Base-by-base conservation (phyloP, 495 filamentous ascomycete genomes). In the Apiosordaria backusii region DNA sequence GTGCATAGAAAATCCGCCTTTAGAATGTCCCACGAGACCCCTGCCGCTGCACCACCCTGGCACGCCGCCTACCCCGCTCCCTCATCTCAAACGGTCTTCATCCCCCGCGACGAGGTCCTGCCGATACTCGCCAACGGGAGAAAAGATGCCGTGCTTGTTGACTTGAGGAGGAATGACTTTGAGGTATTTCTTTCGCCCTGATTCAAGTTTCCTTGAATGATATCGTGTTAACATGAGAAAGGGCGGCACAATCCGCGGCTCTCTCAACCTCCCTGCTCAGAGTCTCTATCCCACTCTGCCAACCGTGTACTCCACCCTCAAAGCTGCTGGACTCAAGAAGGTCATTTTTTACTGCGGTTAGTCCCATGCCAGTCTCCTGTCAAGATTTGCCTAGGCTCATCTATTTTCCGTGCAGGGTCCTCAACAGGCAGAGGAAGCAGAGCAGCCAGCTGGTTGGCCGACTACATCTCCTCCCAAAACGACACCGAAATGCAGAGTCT, bases 201-300 rank as follows among this genome's bases (percentile, higher is more conserved):
- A n/a, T n/a, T n/a, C n/a, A n/a, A n/a, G n/a, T n/a, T n/a, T n/a
- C n/a, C n/a, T n/a, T n/a, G 22, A 57, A 57, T 23, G n/a, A 24
- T 9, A n/a, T 55, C 45, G 16, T 25, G 22, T 58, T 35, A 15
- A 24, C 35, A 35, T 62, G 24, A 29, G 10, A 25, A 50, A 25
- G 57, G 90, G 89, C 26, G 89, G 89, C 21, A 89, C 88, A 1
- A 89, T 92, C 62, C 79, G 76, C 45, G 82, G 83, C 13, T 89
- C 89, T 6, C 77, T 92, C 73, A 92, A 92, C 71, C 82, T 92
- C 4, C 89, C 89, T 0, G 89, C 88, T 0, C 88, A 92, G 68
- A 87, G 80, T 68, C 76, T 92, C 0, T 86, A 85, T 62, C 81
- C 81, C 0, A 84, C 83, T 4, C 74, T 90, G 0, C 83, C 87